Evolutionary conservation across 768 basidiomycete species (phyloP).

Genomic region (Termitomyces sp.): DNA sequence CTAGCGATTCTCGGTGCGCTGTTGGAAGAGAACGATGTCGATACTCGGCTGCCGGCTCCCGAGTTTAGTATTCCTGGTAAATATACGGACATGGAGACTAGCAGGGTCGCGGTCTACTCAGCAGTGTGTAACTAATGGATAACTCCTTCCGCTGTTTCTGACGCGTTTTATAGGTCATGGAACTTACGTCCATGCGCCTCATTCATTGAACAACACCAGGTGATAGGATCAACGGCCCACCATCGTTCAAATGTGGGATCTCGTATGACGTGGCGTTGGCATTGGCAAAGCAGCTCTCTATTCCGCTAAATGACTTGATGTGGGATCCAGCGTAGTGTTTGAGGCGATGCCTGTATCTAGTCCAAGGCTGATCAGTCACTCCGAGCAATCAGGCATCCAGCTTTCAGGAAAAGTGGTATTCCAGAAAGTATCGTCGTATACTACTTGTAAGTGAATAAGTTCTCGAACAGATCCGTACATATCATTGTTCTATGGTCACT

Average conservation of each 20-base stretch:
- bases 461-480: background rate
- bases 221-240: too few relatives aligned
- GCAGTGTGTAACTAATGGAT: conserved; percentile 42
- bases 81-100: too few relatives aligned
- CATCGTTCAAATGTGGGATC: too few relatives aligned
- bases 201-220: conserved; percentile 60
- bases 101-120: conserved; percentile 58
- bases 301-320: conserved; percentile 62
- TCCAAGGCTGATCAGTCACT: too few relatives aligned
- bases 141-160: conserved; percentile 28
- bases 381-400: background rate
- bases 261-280: too few relatives aligned
- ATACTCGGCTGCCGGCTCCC: too few relatives aligned
- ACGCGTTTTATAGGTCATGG: too few relatives aligned
- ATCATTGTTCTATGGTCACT: background rate
- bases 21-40: conserved; percentile 70
- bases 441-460: too few relatives aligned
- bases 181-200: conserved; percentile 57
- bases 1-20: conserved; percentile 65
- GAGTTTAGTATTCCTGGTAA: too few relatives aligned
- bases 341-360: background rate
- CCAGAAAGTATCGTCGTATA: too few relatives aligned
- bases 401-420: background rate
- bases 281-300: conserved; percentile 58
- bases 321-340: conserved; percentile 53